Evolutionary conservation across 805 yeast species (phyloP).

Genomic region (Cyberlindnera amylophila): DNA sequence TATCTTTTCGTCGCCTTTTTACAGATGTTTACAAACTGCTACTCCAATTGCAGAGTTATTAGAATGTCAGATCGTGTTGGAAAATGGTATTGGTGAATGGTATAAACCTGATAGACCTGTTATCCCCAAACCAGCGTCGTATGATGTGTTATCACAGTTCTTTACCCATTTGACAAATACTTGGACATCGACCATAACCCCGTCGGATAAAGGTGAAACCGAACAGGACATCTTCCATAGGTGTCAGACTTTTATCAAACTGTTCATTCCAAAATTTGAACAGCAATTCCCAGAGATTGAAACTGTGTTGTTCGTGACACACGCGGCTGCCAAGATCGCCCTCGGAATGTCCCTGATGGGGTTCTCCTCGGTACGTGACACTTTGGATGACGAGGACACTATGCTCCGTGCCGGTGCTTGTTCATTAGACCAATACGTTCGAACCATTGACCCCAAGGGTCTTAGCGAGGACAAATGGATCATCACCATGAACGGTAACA

Average conservation of each 20-base stretch:
- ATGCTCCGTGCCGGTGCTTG: constrained; percentile 77
- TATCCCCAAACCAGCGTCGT: constrained; percentile 67
- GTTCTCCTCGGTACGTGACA: constrained; percentile 46
- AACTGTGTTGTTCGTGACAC: constrained; percentile 72
- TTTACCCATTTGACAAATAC: constrained; percentile 48
- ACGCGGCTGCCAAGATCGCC: constrained; percentile 91
- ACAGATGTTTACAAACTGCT: constrained; percentile 82
- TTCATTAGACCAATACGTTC: constrained; percentile 64
- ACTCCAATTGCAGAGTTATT: constrained; percentile 61
- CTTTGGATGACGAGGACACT: constrained; percentile 43
- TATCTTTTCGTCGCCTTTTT: constrained; percentile 80
- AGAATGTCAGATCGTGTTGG: constrained; percentile 58
- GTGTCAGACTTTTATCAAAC: constrained; percentile 48
- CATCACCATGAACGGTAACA: constrained; percentile 64
- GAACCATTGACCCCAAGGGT: constrained; percentile 14
- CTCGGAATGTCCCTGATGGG: constrained; percentile 74
- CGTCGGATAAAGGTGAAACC: constrained; percentile 69
- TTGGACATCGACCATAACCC: constrained; percentile 56
- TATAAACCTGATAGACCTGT: constrained; percentile 64
- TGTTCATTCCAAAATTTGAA: constrained; percentile 57
- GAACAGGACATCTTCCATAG: constrained; percentile 66
- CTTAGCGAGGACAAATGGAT: constrained; percentile 46
- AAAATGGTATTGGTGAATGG: constrained; percentile 92
- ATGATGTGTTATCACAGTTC: constrained; percentile 43
- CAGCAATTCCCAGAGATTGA: constrained; percentile 54